Conservation (phyloP, 75 land plant species). For the Larix kaempferi region DNA sequence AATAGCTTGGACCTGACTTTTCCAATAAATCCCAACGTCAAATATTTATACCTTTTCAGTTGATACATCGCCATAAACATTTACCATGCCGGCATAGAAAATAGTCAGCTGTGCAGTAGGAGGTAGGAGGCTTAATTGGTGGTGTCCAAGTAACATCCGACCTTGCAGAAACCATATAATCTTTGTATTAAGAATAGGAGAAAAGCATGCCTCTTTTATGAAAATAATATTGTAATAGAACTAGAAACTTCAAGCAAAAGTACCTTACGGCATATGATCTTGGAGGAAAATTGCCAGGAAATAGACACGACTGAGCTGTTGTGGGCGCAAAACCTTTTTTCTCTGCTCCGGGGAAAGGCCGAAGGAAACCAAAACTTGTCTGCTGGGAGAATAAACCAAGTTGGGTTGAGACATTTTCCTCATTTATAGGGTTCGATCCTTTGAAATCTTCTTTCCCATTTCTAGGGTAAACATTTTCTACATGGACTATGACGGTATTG, state of each 20-base stretch:
- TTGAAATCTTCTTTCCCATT: background rate
- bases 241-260: background rate
- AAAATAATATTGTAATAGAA: background rate
- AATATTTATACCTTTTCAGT: slow-evolving; percentile 39
- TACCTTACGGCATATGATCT: background rate
- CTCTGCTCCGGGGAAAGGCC: background rate
- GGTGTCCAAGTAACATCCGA: no score
- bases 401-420: background rate
- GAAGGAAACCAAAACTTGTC: background rate
- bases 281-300: background rate
- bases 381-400: background rate
- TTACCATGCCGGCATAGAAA: slow-evolving; percentile 43
- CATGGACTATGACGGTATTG: background rate
- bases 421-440: background rate
- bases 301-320: background rate
- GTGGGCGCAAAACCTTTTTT: background rate
- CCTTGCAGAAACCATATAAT: no score
- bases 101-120: slow-evolving; percentile 45
- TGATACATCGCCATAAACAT: slow-evolving; percentile 41
- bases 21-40: background rate
- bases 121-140: background rate
- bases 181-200: no score
- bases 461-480: background rate
- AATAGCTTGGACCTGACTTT: slow-evolving; percentile 63
- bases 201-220: no score